Percentiles rank a stretch among this genome's conserved stretches.
Conservation (phyloP, 2,329 filamentous ascomycete species). For the Huntiella abstrusa region DNA sequence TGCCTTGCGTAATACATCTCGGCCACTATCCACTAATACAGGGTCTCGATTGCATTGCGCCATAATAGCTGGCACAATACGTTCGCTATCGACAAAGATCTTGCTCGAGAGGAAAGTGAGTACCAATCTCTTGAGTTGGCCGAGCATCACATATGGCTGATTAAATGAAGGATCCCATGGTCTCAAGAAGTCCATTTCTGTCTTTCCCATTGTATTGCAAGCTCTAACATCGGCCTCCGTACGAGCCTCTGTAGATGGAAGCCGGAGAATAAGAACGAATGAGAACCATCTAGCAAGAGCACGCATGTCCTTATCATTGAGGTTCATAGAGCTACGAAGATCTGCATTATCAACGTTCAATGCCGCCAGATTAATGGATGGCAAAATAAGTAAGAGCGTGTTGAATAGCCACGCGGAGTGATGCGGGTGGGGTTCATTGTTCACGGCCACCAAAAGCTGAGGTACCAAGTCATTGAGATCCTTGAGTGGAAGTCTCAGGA, state of each 20-base stretch:
- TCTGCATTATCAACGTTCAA: slow-evolving; percentile 52
- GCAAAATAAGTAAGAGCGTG: slow-evolving; percentile 57
- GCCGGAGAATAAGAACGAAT: slow-evolving; percentile 48
- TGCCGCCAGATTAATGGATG: slow-evolving; percentile 50
- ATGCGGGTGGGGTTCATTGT: slow-evolving; percentile 26
- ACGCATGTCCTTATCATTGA: slow-evolving; percentile 49
- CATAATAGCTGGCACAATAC: slow-evolving; percentile 67
- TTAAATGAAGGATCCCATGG: slow-evolving; percentile 31
- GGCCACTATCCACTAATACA: slow-evolving; percentile 63
- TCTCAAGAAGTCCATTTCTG: slow-evolving; percentile 51
- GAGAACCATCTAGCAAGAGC: slow-evolving; percentile 61
- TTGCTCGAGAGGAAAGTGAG: slow-evolving; percentile 63
- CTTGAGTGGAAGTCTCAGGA: slow-evolving; percentile 28
- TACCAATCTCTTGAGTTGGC: slow-evolving; percentile 34
- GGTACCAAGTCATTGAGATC: slow-evolving; percentile 60
- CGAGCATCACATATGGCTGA: slow-evolving; percentile 14
- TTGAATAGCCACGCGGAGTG: slow-evolving; percentile 42
- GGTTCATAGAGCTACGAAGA: slow-evolving; percentile 45
- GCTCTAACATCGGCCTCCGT: background rate
- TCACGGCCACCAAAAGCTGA: slow-evolving; percentile 46
- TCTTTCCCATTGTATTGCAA: slow-evolving; percentile 27
- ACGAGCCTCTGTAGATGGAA: slow-evolving; percentile 13
- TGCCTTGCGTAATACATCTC: slow-evolving; percentile 72
- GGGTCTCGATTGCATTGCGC: slow-evolving; percentile 70
- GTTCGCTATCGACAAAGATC: slow-evolving; percentile 65